Percentiles rank a stretch among this genome's conserved stretches.
These are phyloP conservation scores for Fusarium virguliforme DNA, from an alignment of 2,329 filamentous ascomycete species.

Conservation along the genomic window DNA sequence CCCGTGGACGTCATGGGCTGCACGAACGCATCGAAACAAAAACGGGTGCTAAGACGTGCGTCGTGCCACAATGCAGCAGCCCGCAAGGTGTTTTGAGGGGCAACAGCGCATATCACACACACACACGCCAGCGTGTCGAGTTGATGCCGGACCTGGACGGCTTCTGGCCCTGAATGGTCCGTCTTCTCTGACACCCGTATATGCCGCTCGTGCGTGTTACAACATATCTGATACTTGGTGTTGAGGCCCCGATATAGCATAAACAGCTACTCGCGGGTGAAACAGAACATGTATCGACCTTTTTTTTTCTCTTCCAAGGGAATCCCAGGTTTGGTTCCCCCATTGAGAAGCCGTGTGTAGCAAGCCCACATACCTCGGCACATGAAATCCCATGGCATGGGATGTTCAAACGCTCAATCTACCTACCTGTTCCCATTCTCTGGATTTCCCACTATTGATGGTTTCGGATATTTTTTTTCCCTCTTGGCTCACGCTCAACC, in stretches of 20 bases:
- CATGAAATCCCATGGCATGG: not conserved
- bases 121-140: slow-evolving; percentile 5
- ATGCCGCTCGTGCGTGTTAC: slow-evolving; percentile 5
- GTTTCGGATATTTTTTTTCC: not conserved
- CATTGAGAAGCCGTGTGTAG: not conserved
- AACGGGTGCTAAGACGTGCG: slow-evolving; percentile 3
- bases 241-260: not conserved
- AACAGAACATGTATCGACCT: slow-evolving; percentile 12
- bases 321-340: slow-evolving; percentile 10
- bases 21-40: not conserved
- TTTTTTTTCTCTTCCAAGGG: slow-evolving; percentile 13
- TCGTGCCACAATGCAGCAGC: not conserved
- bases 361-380: not conserved
- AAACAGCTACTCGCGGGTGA: not conserved
- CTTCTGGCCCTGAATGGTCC: not conserved
- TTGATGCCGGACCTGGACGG: not conserved
- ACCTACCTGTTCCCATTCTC: not conserved
- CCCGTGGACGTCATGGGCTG: slow-evolving; percentile 4
- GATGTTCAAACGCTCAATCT: slow-evolving; percentile 1
- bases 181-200: not conserved
- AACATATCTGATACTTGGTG: slow-evolving; percentile 13
- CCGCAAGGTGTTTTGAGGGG: slow-evolving; percentile 1
- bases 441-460: not conserved
- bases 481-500: not conserved
- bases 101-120: not conserved